phyloP scores from a whole-genome alignment of 257 asterid species.

The Craterostigma plantagineum region DNA sequence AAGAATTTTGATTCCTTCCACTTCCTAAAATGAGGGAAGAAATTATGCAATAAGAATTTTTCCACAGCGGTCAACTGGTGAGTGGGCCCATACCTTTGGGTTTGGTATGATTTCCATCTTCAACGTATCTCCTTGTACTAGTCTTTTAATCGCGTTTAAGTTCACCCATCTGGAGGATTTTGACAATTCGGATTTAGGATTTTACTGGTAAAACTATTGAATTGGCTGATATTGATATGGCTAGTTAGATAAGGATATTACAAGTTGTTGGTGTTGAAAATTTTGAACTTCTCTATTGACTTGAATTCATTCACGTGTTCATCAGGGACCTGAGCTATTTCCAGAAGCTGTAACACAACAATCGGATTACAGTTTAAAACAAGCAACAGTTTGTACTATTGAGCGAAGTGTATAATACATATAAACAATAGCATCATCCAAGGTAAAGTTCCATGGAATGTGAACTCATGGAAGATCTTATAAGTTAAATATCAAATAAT shows the following conservation, averaged over 20 bases:
- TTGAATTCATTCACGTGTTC: conserved; percentile 86
- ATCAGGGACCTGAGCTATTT: conserved; percentile 96
- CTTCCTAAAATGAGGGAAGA: conserved; percentile 36
- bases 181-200: too few species aligned
- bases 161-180: conserved; percentile 75
- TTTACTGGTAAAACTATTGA: too few species aligned
- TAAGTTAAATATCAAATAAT: too few species aligned
- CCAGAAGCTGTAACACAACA: conserved; percentile 67
- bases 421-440: too few species aligned
- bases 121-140: conserved; percentile 57
- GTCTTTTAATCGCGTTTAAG: conserved; percentile 68
- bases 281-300: conserved; percentile 96
- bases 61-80: not conserved
- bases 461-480: too few species aligned
- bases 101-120: conserved; percentile 98
- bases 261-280: conserved; percentile 97
- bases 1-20: conserved; percentile 82
- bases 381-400: too few species aligned
- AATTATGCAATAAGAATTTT: conserved; percentile 5
- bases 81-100: conserved; percentile 38
- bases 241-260: conserved; percentile 18
- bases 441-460: too few species aligned
- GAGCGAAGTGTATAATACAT: too few species aligned
- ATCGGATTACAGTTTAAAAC: conserved; percentile 7
- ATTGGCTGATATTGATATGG: too few species aligned